Base-by-base conservation (phyloP, 805 yeast genomes). In the Candida sphagnicola region DNA sequence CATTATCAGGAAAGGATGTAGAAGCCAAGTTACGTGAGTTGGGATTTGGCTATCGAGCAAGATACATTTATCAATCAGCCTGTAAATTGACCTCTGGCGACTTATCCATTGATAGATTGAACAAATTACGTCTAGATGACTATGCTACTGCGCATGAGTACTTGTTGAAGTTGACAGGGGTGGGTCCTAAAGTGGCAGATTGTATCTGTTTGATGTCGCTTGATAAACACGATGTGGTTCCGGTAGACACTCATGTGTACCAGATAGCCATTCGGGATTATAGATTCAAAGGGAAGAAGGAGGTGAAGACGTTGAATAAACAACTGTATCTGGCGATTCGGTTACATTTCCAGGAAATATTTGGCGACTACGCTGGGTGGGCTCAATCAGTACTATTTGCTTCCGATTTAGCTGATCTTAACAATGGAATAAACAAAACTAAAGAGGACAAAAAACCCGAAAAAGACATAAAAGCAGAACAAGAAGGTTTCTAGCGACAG, bases 351-450 rank as follows among this genome's bases (percentile, higher is more conserved):
- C 69, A 73, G 32, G 69, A 70, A 0, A 62, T 80, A 31, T 93
- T 96, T 91, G 97, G 96, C 0, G 76, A 75, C 1, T 85, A 84
- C 56, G 97, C 99, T 2, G 99, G 99, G 0, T 93, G 99, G 99
- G 98, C 98, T 0, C 99, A 91, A 53, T 84, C 91, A n/a, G 88
- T 91, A 8, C 67, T 90, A 41, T 90, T 90, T 61, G 83, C 97
- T 0, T 86, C 89, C 4, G 96, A 89, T 53, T 70, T 90, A 39
- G 62, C 64, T 35, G 89, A 85, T 43, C 69, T 86, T 41, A 75
- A 85, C 39, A 82, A 80, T 51, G 93, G 93, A 1, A 60, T 79
- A 8, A 57, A 57, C 28, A 23, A 33, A 31, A 30, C n/a, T n/a
- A n/a, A n/a, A n/a, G n/a, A n/a, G n/a, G n/a, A n/a, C n/a, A n/a